Evolutionary conservation across 1,139 yeast genomes (phyloP).

Genomic region (Debaryomyces sp.): DNA sequence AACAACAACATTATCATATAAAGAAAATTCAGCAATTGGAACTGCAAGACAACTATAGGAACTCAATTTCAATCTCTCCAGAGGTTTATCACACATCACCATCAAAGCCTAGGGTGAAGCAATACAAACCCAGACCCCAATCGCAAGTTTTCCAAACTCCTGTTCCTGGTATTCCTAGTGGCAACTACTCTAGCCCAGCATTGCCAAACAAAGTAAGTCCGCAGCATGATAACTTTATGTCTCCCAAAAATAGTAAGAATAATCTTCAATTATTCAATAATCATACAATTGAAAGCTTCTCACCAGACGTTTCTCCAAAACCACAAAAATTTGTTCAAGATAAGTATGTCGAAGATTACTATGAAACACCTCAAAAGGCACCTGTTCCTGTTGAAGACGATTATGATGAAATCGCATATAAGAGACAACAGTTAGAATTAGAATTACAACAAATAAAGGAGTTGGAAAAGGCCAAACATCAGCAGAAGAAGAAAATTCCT

Average conservation of each 20-base stretch:
- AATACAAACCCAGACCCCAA: conserved; percentile 19
- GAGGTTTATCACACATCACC: conserved; percentile 12
- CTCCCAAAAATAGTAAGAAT: conserved; percentile 5
- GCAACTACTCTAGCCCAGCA: neutral
- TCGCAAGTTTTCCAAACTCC: conserved; percentile 14
- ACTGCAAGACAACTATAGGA: conserved; percentile 15
- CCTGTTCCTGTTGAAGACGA: conserved; percentile 8
- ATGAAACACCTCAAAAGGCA: neutral
- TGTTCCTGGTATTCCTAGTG: neutral
- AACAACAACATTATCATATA: conserved; percentile 33
- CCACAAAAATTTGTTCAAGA: conserved; percentile 8
- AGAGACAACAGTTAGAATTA: conserved; percentile 43
- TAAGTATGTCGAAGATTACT: neutral
- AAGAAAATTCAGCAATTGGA: conserved; percentile 20
- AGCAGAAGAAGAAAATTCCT: conserved; percentile 17
- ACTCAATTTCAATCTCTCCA: conserved; percentile 16
- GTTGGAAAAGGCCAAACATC: conserved; percentile 32
- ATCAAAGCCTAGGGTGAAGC: conserved; percentile 8
- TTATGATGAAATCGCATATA: conserved; percentile 33
- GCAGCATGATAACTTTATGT: conserved; percentile 17
- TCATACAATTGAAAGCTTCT: conserved; percentile 29
- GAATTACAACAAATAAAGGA: conserved; percentile 42
- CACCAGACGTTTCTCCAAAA: conserved; percentile 28
- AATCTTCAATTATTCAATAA: conserved; percentile 20
- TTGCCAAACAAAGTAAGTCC: conserved; percentile 15